Percentiles rank a stretch among this genome's conserved stretches.
These are phyloP conservation scores for Pisolithus marmoratus DNA, from an alignment of 768 basidiomycete species.

Conservation along the genomic window DNA sequence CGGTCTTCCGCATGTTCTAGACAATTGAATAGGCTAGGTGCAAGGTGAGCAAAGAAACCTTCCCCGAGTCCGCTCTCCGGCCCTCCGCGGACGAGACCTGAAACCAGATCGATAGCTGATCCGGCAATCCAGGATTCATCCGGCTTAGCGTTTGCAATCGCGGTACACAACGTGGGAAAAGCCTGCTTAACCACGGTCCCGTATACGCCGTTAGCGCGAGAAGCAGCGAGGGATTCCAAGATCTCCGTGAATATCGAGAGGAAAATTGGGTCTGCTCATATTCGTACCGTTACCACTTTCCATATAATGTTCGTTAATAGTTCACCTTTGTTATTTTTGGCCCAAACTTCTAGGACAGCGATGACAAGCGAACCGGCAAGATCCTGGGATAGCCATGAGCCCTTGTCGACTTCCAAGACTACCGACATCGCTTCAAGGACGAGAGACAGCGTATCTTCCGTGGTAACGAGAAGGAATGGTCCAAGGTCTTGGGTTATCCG, in stretches of 20 bases:
- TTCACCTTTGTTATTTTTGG: slow-evolving; percentile 78
- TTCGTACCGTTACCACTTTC: neutral
- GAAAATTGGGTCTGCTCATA: slow-evolving; percentile 74
- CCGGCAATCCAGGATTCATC: slow-evolving; percentile 71
- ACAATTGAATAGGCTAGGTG: slow-evolving; percentile 67
- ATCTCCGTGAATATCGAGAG: slow-evolving; percentile 82
- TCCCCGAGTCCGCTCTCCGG: slow-evolving; percentile 63
- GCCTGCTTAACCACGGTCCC: slow-evolving; percentile 66
- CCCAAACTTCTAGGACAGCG: slow-evolving; percentile 77
- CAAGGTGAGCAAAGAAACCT: slow-evolving; percentile 73
- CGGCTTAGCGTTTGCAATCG: slow-evolving; percentile 51
- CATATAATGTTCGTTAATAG: neutral
- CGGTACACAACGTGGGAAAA: slow-evolving; percentile 64
- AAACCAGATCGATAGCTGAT: slow-evolving; percentile 78
- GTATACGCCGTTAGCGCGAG: slow-evolving; percentile 56
- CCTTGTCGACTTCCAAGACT: slow-evolving; percentile 66
- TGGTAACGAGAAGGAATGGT: slow-evolving; percentile 73
- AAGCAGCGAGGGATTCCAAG: slow-evolving; percentile 60
- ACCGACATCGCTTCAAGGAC: slow-evolving; percentile 83
- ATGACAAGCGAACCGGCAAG: slow-evolving; percentile 61
- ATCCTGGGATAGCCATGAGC: slow-evolving; percentile 65
- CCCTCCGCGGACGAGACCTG: slow-evolving; percentile 64
- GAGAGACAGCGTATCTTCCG: slow-evolving; percentile 85
- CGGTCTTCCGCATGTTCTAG: slow-evolving; percentile 74
- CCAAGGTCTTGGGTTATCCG: slow-evolving; percentile 77